Conservation (phyloP, 768 basidiomycete genomes). For the Suillus cothurnatus region DNA sequence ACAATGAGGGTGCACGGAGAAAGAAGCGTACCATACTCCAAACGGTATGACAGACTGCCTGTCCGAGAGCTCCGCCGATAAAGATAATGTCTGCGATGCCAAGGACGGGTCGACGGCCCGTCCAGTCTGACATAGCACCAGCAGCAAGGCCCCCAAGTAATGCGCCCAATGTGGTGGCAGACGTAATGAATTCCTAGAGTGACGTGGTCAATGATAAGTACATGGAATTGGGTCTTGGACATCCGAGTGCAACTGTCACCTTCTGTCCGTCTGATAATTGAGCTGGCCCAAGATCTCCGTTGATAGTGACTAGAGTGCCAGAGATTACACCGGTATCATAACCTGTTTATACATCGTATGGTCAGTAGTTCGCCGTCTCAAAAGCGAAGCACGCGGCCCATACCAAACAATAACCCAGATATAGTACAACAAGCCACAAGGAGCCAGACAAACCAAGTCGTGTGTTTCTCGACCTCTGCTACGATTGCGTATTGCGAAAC, state of each 20-base stretch:
- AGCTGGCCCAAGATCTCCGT: conserved; percentile 61
- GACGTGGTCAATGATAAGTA: background rate
- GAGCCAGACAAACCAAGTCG: conserved; percentile 78
- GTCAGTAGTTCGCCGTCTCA: conserved; percentile 6
- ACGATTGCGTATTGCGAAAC: conserved; percentile 62
- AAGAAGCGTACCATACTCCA: conserved; percentile 60
- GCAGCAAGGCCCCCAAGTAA: conserved; percentile 73
- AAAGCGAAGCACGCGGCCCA: conserved; percentile 21
- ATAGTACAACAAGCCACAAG: conserved; percentile 75
- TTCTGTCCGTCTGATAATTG: conserved; percentile 64
- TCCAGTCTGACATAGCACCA: conserved; percentile 70
- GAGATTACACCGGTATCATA: conserved; percentile 85
- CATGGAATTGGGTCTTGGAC: background rate
- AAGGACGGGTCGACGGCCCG: conserved; percentile 66
- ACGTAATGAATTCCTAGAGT: conserved; percentile 75
- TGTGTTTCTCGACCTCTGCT: conserved; percentile 65
- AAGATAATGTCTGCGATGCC: conserved; percentile 72
- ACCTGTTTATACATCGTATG: conserved; percentile 39
- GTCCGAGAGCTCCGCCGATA: conserved; percentile 71
- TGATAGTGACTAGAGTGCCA: conserved; percentile 77
- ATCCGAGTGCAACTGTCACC: conserved; percentile 34
- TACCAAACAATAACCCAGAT: conserved; percentile 76
- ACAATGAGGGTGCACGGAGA: background rate
- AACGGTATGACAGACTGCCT: conserved; percentile 70
- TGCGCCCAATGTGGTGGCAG: conserved; percentile 76